Conservation (phyloP, 1,284 basidiomycete genomes). For the Heterobasidion irregulare region DNA sequence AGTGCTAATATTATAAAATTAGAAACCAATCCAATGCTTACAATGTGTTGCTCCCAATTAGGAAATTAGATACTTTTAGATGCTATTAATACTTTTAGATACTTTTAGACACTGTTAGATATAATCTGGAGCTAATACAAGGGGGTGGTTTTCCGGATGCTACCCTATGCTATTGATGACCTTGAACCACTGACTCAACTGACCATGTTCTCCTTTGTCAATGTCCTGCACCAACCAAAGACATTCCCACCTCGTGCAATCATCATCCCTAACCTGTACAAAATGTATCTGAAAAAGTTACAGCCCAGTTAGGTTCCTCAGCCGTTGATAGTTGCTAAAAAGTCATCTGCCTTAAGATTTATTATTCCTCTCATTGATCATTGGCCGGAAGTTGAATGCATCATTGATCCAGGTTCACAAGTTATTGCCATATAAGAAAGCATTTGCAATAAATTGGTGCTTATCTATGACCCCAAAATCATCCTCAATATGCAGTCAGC, state of each 20-base stretch:
- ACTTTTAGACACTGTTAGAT: too few relatives aligned
- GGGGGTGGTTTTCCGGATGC: too few relatives aligned
- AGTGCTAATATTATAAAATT: too few relatives aligned
- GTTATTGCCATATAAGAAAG: not conserved
- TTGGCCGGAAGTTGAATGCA: not conserved
- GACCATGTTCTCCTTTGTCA: not conserved
- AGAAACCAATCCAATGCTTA: too few relatives aligned
- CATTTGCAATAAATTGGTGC: not conserved
- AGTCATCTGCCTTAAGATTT: not conserved
- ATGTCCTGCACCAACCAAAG: not conserved
- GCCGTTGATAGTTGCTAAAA: not conserved
- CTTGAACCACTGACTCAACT: not conserved
- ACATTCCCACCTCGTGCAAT: not conserved
- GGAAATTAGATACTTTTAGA: too few relatives aligned
- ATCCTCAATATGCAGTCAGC: conserved; percentile 9
- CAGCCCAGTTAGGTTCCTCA: not conserved
- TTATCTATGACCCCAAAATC: not conserved
- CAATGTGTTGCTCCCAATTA: too few relatives aligned
- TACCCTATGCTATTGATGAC: not conserved
- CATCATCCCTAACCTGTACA: not conserved
- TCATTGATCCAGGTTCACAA: not conserved
- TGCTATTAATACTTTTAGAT: too few relatives aligned
- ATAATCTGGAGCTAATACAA: too few relatives aligned
- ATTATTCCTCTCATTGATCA: not conserved
- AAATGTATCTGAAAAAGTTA: not conserved